Percentiles rank a stretch among this genome's conserved stretches.
Conservation (phyloP, 1,284 basidiomycete genomes). For the Trichosporon sp. region DNA sequence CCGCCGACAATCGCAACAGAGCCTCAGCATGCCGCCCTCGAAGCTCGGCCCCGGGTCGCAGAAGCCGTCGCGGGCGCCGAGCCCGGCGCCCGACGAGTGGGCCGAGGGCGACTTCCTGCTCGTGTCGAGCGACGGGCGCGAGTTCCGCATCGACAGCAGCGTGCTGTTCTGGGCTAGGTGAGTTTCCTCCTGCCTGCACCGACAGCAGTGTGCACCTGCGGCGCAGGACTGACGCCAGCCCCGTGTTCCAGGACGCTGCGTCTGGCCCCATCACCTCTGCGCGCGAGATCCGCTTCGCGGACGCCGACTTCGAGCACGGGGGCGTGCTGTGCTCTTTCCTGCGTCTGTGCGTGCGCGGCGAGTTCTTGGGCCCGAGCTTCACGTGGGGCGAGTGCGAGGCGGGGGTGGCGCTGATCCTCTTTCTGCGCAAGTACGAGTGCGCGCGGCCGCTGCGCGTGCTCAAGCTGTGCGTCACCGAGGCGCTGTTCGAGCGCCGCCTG, state of each 20-base stretch:
- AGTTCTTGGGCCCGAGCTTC: neutral
- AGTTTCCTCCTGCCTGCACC: neutral
- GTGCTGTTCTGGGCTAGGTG: neutral
- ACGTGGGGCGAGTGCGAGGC: neutral
- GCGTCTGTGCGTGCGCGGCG: neutral
- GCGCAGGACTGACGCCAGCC: neutral
- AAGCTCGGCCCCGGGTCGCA: neutral
- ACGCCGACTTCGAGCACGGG: slow-evolving; percentile 1
- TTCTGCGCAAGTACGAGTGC: slow-evolving; percentile 3
- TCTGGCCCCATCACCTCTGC: neutral
- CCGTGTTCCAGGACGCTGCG: neutral
- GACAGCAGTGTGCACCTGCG: neutral
- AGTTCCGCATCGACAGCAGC: neutral
- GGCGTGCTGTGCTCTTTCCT: neutral
- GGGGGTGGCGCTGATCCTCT: neutral
- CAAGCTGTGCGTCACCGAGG: neutral
- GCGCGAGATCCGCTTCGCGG: neutral
- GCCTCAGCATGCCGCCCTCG: neutral
- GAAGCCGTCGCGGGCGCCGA: neutral
- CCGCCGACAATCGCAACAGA: neutral
- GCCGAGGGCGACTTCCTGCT: neutral
- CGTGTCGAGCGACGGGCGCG: neutral
- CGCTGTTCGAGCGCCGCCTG: neutral
- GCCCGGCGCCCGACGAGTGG: neutral
- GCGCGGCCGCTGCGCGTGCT: neutral